phyloP scores from a whole-genome alignment of 2,329 filamentous ascomycete species.

The Neonectria sp. region DNA sequence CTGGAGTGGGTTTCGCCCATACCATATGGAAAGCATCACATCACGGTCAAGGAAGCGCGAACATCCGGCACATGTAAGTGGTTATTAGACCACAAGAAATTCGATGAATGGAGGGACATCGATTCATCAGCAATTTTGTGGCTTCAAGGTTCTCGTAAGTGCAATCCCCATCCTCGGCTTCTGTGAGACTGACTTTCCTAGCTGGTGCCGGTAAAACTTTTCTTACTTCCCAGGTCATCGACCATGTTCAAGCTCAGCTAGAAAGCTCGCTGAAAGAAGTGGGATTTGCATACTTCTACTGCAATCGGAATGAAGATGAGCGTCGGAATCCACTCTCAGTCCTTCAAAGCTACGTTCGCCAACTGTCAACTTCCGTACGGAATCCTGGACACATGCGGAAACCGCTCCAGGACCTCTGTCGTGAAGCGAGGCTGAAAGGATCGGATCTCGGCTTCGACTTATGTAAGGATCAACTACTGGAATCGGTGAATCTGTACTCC shows the following conservation, averaged over 20 bases:
- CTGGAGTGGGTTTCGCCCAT: background rate
- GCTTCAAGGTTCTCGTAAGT: background rate
- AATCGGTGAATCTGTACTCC: background rate
- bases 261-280: background rate
- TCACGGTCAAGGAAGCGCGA: background rate
- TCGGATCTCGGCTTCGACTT: background rate
- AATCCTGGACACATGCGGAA: background rate
- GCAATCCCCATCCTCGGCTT: background rate
- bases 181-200: background rate
- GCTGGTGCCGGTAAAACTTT: conserved; percentile 17
- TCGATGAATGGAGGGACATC: background rate
- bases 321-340: background rate
- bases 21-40: background rate
- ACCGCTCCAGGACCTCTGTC: background rate
- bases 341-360: conserved; percentile 13
- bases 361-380: background rate
- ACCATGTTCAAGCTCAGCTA: background rate
- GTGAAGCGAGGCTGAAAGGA: background rate
- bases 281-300: conserved; percentile 15
- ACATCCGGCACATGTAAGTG: background rate
- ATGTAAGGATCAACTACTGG: background rate
- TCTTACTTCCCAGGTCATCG: conserved; percentile 6
- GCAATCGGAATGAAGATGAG: conserved; percentile 5
- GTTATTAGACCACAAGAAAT: background rate
- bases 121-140: background rate